Base-by-base conservation (phyloP, 768 basidiomycete species). In the Leccinum rimulosum region DNA sequence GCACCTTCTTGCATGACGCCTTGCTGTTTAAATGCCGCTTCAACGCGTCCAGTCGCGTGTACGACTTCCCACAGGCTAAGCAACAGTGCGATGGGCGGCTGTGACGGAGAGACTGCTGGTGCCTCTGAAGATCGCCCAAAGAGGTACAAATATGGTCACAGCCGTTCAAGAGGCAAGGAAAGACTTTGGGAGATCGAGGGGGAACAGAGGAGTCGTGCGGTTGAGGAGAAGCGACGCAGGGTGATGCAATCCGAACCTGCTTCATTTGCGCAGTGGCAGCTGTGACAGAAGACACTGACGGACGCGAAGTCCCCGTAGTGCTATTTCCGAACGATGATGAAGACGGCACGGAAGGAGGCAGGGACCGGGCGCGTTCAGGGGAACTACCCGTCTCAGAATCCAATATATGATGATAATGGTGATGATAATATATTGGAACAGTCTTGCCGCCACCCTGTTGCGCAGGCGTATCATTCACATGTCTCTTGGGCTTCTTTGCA, bases 21-120 rank as follows among this genome's bases (percentile, higher is more conserved):
- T 70, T 71, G 60, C 59, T 62, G 52, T 65, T 71, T 15, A 73
- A 66, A 54, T 73, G 72, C 62, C 72, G 64, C 68, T 74, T 73
- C 59, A 74, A 59, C 7, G 68, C 73, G 62, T 73, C 73, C 10
- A 57, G 15, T 35, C 72, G 68, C 45, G 73, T 72, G 58, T 72
- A 73, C 5, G 62, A 60, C 61, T 70, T 68, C 47, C 60, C 52
- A 22, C 72, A 73, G 10, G 64, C 66, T 52, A 64, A 36, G 47
- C 72, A 74, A 27, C 4, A 7, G 52, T 63, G 58, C 5, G 66
- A 62, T 6, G 73, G 71, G 2, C 47, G 3, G 56, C 58, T 53
- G 47, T 73, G 72, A 10, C 68, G 66, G 38, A 74, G 71, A 1
- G 71, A 74, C 31, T 66, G 65, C 22, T 64, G 68, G 48, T 73